A percentile compares a stretch with the other conserved stretches of the same genome.
phyloP scores from a whole-genome alignment of 768 basidiomycete species.

The Cystofilobasidium macerans region DNA sequence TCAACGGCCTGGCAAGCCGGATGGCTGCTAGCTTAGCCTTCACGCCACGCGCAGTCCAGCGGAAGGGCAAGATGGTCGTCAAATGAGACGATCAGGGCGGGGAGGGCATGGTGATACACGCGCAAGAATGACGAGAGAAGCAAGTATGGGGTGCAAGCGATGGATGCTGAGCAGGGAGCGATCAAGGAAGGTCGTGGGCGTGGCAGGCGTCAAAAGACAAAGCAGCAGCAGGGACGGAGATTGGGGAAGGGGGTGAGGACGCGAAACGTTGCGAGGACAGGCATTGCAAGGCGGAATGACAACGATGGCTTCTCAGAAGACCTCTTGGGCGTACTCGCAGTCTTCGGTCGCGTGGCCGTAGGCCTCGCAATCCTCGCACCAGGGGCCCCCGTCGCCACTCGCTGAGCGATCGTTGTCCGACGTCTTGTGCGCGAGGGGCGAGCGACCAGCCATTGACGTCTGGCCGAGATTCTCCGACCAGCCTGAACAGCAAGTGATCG shows the following conservation, averaged over 20 bases:
- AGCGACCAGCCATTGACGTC: conserved; percentile 34
- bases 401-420: not conserved
- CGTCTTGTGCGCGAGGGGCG: conserved; percentile 29
- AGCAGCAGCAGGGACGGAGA: too few relatives aligned
- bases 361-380: conserved; percentile 76
- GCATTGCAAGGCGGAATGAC: too few relatives aligned
- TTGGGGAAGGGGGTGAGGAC: too few relatives aligned
- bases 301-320: conserved; percentile 54
- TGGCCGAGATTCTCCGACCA: conserved; percentile 14
- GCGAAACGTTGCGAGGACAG: too few relatives aligned
- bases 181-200: too few relatives aligned
- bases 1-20: not conserved
- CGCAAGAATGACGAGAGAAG: not conserved
- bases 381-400: conserved; percentile 31
- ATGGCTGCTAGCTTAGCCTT: not conserved
- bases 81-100: not conserved
- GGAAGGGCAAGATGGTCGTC: not conserved
- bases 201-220: too few relatives aligned
- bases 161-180: too few relatives aligned
- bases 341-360: conserved; percentile 55
- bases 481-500: not conserved
- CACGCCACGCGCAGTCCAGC: not conserved
- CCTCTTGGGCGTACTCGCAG: conserved; percentile 76
- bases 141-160: too few relatives aligned
- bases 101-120: not conserved